Conservation (phyloP, 2,329 filamentous ascomycete species). For the Dothistroma pini region DNA sequence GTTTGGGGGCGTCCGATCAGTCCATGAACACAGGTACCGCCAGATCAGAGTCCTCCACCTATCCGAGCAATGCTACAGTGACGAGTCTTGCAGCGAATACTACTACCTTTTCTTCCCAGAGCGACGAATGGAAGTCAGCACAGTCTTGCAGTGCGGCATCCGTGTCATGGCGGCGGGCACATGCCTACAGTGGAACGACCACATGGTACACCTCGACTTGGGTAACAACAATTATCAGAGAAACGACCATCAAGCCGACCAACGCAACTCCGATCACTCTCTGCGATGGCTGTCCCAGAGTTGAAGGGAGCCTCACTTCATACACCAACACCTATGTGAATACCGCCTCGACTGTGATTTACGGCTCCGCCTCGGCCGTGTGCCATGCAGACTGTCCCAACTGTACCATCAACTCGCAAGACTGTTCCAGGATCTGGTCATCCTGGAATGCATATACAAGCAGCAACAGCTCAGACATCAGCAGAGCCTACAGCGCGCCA, state of each 20-base stretch:
- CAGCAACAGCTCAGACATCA: not conserved
- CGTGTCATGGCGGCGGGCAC: not conserved
- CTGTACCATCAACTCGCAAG: not conserved
- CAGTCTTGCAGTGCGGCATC: not conserved
- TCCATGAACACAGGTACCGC: not conserved
- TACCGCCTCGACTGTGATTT: not conserved
- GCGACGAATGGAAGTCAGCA: not conserved
- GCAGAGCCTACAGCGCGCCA: not conserved
- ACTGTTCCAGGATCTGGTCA: not conserved
- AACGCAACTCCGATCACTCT: not conserved
- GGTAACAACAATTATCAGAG: not conserved
- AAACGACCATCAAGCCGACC: not conserved
- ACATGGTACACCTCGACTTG: not conserved
- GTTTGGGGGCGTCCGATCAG: not conserved
- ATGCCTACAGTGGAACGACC: not conserved
- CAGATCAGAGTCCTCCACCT: not conserved
- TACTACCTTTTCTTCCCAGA: not conserved
- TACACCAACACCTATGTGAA: not conserved
- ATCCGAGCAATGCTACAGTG: not conserved
- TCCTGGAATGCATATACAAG: not conserved
- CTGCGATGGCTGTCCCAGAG: constrained; percentile 2
- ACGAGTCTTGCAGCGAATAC: not conserved
- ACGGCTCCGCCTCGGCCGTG: not conserved
- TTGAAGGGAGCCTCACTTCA: not conserved
- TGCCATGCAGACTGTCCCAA: not conserved